Conservation (phyloP, 106 monocot species). For the Dendrobium catenatum region DNA sequence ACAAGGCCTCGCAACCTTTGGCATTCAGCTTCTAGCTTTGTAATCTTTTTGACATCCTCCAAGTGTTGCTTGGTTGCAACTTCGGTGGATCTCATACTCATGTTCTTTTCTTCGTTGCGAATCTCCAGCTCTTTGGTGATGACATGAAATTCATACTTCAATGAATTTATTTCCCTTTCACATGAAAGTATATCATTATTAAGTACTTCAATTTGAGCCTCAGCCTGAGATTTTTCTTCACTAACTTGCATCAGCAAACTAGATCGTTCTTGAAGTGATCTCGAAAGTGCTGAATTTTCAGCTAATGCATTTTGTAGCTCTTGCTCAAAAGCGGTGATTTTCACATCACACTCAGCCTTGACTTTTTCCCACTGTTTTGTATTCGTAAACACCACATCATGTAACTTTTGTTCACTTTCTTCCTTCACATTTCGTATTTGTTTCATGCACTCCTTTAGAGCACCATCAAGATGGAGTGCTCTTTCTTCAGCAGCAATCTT, state of each 20-base stretch:
- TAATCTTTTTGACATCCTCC: constrained; percentile 85
- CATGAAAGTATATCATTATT: constrained; percentile 48
- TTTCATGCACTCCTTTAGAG: constrained; percentile 84
- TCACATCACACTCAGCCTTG: constrained; percentile 61
- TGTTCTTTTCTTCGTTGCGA: constrained; percentile 84
- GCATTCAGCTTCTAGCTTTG: constrained; percentile 81
- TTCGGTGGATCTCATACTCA: constrained; percentile 65
- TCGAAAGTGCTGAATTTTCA: constrained; percentile 56
- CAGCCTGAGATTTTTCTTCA: constrained; percentile 73
- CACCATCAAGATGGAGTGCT: constrained; percentile 56
- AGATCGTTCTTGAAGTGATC: constrained; percentile 60
- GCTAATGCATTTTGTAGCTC: constrained; percentile 46
- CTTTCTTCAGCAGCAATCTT: constrained; percentile 72
- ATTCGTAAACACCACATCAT: constrained; percentile 64
- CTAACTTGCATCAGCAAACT: constrained; percentile 47
- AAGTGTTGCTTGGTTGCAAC: constrained; percentile 71
- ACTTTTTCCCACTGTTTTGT: constrained; percentile 78
- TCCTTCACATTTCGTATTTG: constrained; percentile 77
- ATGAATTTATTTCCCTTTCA: constrained; percentile 65
- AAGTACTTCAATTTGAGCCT: constrained; percentile 71
- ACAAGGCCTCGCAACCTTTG: constrained; percentile 90
- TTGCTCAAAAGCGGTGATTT: constrained; percentile 46
- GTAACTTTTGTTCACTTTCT: constrained; percentile 74
- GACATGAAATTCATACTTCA: constrained; percentile 78
- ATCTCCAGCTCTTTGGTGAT: constrained; percentile 79